Conservation (phyloP, 768 basidiomycete species). For the Mycena leptocephala region DNA sequence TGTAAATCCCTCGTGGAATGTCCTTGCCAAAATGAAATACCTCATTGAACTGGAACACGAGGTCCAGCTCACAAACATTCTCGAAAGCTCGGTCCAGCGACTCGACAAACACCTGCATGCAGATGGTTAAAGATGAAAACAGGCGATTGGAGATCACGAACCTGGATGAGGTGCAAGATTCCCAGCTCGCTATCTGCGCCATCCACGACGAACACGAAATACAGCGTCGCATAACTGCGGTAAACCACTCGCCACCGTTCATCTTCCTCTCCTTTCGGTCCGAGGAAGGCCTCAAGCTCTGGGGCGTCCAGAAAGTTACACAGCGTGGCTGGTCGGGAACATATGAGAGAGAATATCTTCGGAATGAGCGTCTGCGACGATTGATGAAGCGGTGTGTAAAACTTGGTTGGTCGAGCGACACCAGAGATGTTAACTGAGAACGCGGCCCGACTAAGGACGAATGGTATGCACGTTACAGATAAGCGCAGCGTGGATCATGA, state of each 20-base stretch:
- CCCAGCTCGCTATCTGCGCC: slow-evolving; percentile 97
- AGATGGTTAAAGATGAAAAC: slow-evolving; percentile 1
- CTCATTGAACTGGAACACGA: slow-evolving; percentile 99
- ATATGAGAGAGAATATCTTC: slow-evolving; percentile 93
- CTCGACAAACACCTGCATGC: slow-evolving; percentile 95
- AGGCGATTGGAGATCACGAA: slow-evolving; percentile 52
- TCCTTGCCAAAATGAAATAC: slow-evolving; percentile 53
- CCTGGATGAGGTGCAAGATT: slow-evolving; percentile 96
- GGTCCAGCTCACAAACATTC: slow-evolving; percentile 98
- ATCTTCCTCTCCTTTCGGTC: slow-evolving; percentile 66
- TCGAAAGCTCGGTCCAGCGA: slow-evolving; percentile 96
- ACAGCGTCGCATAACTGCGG: slow-evolving; percentile 95
- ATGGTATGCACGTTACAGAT: slow-evolving; percentile 72
- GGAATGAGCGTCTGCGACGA: slow-evolving; percentile 81
- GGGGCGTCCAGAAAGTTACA: slow-evolving; percentile 99
- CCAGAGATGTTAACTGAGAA: slow-evolving; percentile 93
- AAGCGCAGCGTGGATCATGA: slow-evolving; percentile 89
- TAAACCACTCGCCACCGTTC: slow-evolving; percentile 92
- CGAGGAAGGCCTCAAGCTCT: slow-evolving; percentile 84
- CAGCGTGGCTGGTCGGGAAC: slow-evolving; percentile 82
- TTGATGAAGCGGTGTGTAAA: slow-evolving; percentile 87
- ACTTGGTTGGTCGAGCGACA: slow-evolving; percentile 87
- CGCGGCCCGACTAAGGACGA: slow-evolving; percentile 36
- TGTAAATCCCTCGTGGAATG: neutral
- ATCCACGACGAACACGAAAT: slow-evolving; percentile 98